phyloP scores from a whole-genome alignment of 2,329 filamentous ascomycete species.

The Dothistroma septosporum region DNA sequence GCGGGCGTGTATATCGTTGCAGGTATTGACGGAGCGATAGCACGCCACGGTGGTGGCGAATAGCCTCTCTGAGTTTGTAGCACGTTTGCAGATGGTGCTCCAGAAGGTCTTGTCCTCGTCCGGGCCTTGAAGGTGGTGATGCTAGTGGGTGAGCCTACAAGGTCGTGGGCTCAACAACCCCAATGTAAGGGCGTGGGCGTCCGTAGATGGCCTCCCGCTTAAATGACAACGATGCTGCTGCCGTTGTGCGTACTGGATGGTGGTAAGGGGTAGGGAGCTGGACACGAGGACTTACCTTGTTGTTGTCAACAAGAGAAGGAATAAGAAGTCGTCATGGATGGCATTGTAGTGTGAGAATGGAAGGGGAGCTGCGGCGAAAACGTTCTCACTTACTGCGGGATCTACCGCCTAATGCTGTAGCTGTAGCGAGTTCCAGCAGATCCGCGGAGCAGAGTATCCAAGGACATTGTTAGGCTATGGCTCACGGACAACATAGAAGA shows the following conservation, averaged over 20 bases:
- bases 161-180: not conserved
- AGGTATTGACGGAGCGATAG: not conserved
- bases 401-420: not conserved
- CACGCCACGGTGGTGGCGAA: not conserved
- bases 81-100: not conserved
- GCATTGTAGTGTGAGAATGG: no score
- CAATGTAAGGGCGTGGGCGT: not conserved
- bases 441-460: not conserved
- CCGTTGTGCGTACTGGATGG: not conserved
- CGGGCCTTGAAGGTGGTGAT: not conserved
- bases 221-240: not conserved
- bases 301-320: not conserved
- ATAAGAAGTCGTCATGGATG: not conserved
- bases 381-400: not conserved
- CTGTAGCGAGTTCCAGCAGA: not conserved
- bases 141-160: not conserved
- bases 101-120: not conserved
- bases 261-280: not conserved
- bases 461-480: not conserved
- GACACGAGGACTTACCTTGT: not conserved
- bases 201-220: not conserved
- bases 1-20: not conserved
- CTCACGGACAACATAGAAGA: not conserved
- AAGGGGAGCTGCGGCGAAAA: not conserved
- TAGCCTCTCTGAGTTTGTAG: not conserved